Conservation (phyloP, 495 filamentous ascomycete genomes). For the Haplographium delicatum region DNA sequence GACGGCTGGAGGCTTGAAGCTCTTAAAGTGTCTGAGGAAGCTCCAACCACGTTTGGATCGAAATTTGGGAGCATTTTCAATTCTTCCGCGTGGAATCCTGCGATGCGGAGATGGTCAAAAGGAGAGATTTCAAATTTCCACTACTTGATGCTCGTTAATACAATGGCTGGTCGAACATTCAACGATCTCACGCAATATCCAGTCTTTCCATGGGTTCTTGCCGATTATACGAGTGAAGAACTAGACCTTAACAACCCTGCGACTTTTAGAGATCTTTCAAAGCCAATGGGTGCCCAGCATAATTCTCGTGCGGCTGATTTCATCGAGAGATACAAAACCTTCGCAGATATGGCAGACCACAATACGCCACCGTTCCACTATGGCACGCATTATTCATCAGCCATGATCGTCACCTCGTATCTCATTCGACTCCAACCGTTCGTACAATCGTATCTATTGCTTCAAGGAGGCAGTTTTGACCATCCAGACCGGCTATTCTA, state of each 20-base stretch:
- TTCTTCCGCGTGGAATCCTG: conserved; percentile 64
- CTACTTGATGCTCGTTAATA: conserved; percentile 97
- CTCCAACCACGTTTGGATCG: conserved; percentile 68
- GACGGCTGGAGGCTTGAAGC: conserved; percentile 87
- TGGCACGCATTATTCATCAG: conserved; percentile 96
- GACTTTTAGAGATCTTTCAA: conserved; percentile 85
- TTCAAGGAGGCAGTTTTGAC: conserved; percentile 95
- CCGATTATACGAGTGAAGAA: conserved; percentile 95
- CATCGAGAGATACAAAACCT: conserved; percentile 73
- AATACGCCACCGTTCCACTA: conserved; percentile 82
- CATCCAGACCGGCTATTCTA: conserved; percentile 94
- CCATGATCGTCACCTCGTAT: conserved; percentile 97
- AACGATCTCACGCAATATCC: conserved; percentile 98
- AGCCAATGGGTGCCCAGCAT: conserved; percentile 95
- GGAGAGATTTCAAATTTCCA: conserved; percentile 98
- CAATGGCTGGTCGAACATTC: conserved; percentile 93
- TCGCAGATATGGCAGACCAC: conserved; percentile 86
- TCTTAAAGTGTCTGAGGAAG: conserved; percentile 74
- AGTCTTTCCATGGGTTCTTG: conserved; percentile 95
- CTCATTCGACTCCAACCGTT: conserved; percentile 93
- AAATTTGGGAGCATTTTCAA: conserved; percentile 96
- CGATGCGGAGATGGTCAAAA: conserved; percentile 84
- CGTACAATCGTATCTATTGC: conserved; percentile 91
- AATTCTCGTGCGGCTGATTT: conserved; percentile 68
- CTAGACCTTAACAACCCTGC: conserved; percentile 78